Percentiles rank a stretch among this genome's conserved stretches.
phyloP scores from a whole-genome alignment of 257 asterid species.

The Euphrasia confusa region DNA sequence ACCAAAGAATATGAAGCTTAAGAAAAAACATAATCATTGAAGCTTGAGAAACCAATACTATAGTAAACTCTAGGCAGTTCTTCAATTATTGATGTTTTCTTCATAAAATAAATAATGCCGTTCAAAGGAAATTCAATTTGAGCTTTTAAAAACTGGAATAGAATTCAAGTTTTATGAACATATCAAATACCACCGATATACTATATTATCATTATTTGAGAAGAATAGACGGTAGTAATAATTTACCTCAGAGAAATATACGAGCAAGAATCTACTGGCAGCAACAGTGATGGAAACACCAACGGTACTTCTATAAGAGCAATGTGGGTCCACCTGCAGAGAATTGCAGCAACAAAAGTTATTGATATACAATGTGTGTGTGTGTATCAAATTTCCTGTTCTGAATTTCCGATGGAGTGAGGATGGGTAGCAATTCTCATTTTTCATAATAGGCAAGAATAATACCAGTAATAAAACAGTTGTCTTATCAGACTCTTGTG shows the following conservation, averaged over 20 bases:
- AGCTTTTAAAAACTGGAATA: constrained; percentile 8
- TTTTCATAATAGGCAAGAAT: constrained; percentile 14
- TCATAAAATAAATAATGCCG: constrained; percentile 6
- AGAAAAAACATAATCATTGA: constrained; percentile 16
- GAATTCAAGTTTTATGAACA: constrained; percentile 2
- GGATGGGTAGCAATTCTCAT: constrained; percentile 9
- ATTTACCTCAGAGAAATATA: constrained; percentile 74
- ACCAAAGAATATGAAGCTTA: constrained; percentile 15
- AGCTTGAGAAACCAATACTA: constrained; percentile 14
- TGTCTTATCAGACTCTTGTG: constrained; percentile 67
- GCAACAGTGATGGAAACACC: constrained; percentile 58
- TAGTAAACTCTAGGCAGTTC: constrained; percentile 15
- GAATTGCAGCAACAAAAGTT: constrained; percentile 21
- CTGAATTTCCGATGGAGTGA: constrained; percentile 9
- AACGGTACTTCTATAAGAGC: constrained; percentile 72
- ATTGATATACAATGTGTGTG: constrained; percentile 6
- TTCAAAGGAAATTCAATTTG: neutral
- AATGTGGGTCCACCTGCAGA: constrained; percentile 93
- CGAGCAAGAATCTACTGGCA: constrained; percentile 81
- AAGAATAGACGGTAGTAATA: constrained; percentile 21
- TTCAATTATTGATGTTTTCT: neutral
- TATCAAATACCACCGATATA: constrained; percentile 14
- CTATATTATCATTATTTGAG: constrained; percentile 6
- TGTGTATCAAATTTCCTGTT: neutral
- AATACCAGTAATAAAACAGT: constrained; percentile 67